Percentiles rank a stretch among this genome's conserved stretches.
Conservation (phyloP, 2,329 filamentous ascomycete genomes). For the Colletotrichum plurivorum region DNA sequence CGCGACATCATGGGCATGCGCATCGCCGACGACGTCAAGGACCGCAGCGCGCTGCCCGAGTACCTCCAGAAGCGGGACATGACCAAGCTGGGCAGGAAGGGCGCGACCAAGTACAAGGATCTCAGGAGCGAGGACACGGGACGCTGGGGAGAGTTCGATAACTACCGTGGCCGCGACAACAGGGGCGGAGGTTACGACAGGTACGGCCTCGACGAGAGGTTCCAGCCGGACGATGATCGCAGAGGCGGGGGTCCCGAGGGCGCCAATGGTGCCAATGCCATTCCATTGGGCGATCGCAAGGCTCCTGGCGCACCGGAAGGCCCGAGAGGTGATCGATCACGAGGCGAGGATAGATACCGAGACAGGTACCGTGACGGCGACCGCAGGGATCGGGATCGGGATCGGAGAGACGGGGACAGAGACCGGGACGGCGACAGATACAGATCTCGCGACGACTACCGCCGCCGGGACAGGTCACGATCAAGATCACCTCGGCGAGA, state of each 20-base stretch:
- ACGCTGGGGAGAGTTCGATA: conserved; percentile 79
- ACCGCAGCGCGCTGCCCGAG: conserved; percentile 87
- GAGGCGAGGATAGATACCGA: conserved; percentile 58
- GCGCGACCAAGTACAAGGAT: conserved; percentile 90
- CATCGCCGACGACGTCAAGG: conserved; percentile 86
- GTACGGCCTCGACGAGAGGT: conserved; percentile 73
- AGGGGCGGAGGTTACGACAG: conserved; percentile 51
- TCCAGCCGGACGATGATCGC: conserved; percentile 70
- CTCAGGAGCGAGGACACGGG: conserved; percentile 93
- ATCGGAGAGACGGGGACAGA: conserved; percentile 40
- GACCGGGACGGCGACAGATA: conserved; percentile 50
- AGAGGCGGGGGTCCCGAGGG: conserved; percentile 63
- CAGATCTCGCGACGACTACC: conserved; percentile 50
- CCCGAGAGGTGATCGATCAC: conserved; percentile 44
- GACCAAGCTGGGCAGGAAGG: conserved; percentile 94
- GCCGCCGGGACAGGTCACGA: conserved; percentile 57
- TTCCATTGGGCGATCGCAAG: conserved; percentile 76
- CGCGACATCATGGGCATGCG: conserved; percentile 88
- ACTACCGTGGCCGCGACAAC: conserved; percentile 54
- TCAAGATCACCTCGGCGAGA: conserved; percentile 68
- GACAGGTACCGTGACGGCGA: conserved; percentile 48
- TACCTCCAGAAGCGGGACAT: conserved; percentile 94
- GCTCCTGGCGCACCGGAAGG: conserved; percentile 39
- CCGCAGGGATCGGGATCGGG: conserved; percentile 46
- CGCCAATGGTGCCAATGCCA: conserved; percentile 81